Evolutionary conservation across 345 rosid species (phyloP).

Genomic region (Kandelia obovata): DNA sequence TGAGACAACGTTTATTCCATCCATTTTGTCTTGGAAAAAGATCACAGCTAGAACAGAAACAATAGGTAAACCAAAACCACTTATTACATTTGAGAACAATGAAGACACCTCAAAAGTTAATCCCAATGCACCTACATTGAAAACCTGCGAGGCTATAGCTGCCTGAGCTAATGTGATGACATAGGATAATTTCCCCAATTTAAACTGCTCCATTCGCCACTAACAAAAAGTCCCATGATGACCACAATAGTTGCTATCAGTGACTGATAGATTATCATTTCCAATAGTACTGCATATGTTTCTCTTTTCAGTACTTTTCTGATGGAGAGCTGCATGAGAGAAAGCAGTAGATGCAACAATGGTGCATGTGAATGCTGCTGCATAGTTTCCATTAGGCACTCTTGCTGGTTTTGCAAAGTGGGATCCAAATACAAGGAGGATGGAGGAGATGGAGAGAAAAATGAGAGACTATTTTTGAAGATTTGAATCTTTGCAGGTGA

Average conservation of each 20-base stretch:
- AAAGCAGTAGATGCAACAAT: slow-evolving; percentile 34
- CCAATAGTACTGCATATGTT: slow-evolving; percentile 33
- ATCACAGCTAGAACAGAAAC: slow-evolving; percentile 53
- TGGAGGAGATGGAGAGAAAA: slow-evolving; percentile 51
- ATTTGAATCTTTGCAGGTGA: slow-evolving; percentile 44
- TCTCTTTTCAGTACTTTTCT: slow-evolving; percentile 36
- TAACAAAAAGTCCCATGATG: slow-evolving; percentile 45
- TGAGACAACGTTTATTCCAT: slow-evolving; percentile 54
- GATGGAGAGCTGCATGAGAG: slow-evolving; percentile 40
- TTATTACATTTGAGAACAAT: slow-evolving; percentile 45
- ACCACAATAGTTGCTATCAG: slow-evolving; percentile 32
- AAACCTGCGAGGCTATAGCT: slow-evolving; percentile 47
- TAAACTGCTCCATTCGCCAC: slow-evolving; percentile 50
- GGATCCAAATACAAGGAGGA: slow-evolving; percentile 33
- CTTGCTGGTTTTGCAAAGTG: slow-evolving; percentile 10
- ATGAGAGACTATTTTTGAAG: slow-evolving; percentile 38
- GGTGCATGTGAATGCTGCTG: slow-evolving; percentile 45
- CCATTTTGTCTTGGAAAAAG: slow-evolving; percentile 50
- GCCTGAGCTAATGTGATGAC: slow-evolving; percentile 41
- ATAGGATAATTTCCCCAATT: slow-evolving; percentile 45
- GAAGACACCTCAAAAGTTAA: slow-evolving; percentile 62
- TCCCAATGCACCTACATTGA: slow-evolving; percentile 39
- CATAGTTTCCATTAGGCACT: slow-evolving; percentile 25
- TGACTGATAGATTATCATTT: slow-evolving; percentile 41
- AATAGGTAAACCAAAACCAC: slow-evolving; percentile 49